Conservation (phyloP, 768 basidiomycete species). For the Daedaleopsis nitida region DNA sequence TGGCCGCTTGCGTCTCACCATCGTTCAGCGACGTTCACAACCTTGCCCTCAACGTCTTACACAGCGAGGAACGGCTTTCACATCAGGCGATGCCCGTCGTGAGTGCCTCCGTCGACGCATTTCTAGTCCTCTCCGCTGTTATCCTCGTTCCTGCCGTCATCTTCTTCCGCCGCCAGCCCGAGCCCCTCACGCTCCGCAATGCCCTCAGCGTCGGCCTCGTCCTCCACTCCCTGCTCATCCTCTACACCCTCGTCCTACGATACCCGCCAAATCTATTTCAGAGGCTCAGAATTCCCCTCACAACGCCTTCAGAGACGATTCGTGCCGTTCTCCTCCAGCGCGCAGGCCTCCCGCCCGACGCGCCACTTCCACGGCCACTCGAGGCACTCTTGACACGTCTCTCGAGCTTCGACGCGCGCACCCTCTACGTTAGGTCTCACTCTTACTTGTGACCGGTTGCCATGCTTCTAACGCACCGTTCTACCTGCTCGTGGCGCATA, state of each 20-base stretch:
- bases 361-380: slow-evolving; percentile 45
- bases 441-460: not conserved
- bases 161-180: slow-evolving; percentile 16
- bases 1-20: no score
- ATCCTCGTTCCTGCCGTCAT: slow-evolving; percentile 21
- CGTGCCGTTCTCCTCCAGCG: slow-evolving; percentile 45
- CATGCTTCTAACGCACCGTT: not conserved
- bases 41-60: not conserved
- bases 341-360: slow-evolving; percentile 34
- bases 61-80: not conserved
- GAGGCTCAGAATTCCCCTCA: slow-evolving; percentile 55
- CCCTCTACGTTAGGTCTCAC: slow-evolving; percentile 59
- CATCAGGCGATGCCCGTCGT: slow-evolving; percentile 27
- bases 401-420: slow-evolving; percentile 56
- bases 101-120: slow-evolving; percentile 29
- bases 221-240: slow-evolving; percentile 51
- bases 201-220: slow-evolving; percentile 44
- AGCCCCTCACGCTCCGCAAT: slow-evolving; percentile 23
- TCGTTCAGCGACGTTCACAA: no score
- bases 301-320: slow-evolving; percentile 54
- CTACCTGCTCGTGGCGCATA: not conserved
- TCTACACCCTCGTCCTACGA: slow-evolving; percentile 46
- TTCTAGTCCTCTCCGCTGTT: slow-evolving; percentile 19
- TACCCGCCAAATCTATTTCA: slow-evolving; percentile 67
- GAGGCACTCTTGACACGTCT: slow-evolving; percentile 58